Conservation (phyloP, 768 basidiomycete genomes). For the Xerocomellus intermedius region DNA sequence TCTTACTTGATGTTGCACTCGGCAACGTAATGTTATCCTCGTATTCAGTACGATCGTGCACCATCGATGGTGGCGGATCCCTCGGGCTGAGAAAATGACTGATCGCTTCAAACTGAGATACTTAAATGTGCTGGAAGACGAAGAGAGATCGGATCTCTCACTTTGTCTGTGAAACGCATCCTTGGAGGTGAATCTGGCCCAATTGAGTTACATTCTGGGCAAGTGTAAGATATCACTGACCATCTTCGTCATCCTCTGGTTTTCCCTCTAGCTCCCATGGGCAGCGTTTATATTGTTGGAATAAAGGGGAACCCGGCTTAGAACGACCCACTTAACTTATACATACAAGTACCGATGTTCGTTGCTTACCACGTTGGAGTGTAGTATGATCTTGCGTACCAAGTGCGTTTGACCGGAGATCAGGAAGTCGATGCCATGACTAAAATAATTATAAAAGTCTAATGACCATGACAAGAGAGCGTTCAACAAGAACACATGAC, state of each 20-base stretch:
- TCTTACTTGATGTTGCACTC: constrained; percentile 66
- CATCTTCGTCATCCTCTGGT: constrained; percentile 83
- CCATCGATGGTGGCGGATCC: constrained; percentile 78
- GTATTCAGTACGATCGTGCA: constrained; percentile 74
- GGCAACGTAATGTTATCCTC: constrained; percentile 70
- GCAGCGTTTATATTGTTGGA: constrained; percentile 89
- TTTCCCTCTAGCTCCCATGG: constrained; percentile 83
- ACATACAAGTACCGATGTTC: neutral
- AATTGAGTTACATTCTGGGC: neutral
- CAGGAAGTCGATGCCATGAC: constrained; percentile 86
- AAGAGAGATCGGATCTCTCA: constrained; percentile 26
- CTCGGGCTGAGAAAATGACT: constrained; percentile 73
- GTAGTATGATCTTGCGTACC: constrained; percentile 82
- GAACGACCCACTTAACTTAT: neutral
- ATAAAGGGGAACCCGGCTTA: constrained; percentile 84
- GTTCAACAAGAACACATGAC: constrained; percentile 13
- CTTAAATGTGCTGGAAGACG: neutral
- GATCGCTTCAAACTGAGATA: constrained; percentile 71
- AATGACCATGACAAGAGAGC: constrained; percentile 7
- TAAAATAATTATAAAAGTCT: constrained; percentile 95
- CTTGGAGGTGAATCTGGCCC: constrained; percentile 66
- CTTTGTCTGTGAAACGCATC: constrained; percentile 70
- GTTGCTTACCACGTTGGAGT: constrained; percentile 77
- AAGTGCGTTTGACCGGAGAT: constrained; percentile 68
- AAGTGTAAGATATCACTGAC: constrained; percentile 35